Conservation (phyloP, 2,329 filamentous ascomycete genomes). For the Biscogniauxia sp. region DNA sequence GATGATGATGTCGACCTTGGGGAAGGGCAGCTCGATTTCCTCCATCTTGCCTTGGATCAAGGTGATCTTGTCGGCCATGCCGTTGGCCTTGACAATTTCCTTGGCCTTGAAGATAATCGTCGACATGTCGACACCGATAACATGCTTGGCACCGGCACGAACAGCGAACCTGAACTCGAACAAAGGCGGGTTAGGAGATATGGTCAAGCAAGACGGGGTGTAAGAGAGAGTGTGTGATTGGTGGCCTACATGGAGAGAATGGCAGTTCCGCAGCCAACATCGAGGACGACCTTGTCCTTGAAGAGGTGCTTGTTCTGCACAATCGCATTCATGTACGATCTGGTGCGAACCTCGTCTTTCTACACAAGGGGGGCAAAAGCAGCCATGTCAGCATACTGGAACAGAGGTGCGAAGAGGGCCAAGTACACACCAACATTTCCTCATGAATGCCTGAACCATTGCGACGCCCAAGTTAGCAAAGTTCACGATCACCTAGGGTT, state of each 20-base stretch:
- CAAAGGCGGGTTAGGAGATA: conserved; percentile 6
- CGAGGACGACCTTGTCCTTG: conserved; percentile 81
- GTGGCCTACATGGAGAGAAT: conserved; percentile 91
- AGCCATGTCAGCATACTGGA: conserved; percentile 22
- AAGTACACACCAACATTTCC: conserved; percentile 85
- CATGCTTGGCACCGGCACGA: conserved; percentile 94
- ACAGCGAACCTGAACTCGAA: conserved; percentile 76
- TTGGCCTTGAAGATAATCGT: conserved; percentile 98
- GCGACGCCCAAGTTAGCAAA: conserved; percentile 16
- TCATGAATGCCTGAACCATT: conserved; percentile 76
- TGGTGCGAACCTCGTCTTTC: conserved; percentile 98
- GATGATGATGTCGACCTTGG: conserved; percentile 98
- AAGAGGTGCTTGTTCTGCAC: conserved; percentile 94
- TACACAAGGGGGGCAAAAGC: conserved; percentile 37
- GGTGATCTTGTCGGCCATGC: conserved; percentile 93
- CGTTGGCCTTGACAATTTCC: conserved; percentile 91
- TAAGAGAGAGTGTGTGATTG: background rate
- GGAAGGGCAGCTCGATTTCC: conserved; percentile 88
- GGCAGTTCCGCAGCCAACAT: conserved; percentile 94
- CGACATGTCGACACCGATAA: conserved; percentile 99
- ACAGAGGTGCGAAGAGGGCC: conserved; percentile 17
- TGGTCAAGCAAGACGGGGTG: background rate
- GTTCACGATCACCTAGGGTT: conserved; percentile 12
- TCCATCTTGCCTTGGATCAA: conserved; percentile 99
- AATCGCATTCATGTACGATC: conserved; percentile 95